Base-by-base conservation (phyloP, 2,329 filamentous ascomycete species). In the Ambrosiella beaveri region DNA sequence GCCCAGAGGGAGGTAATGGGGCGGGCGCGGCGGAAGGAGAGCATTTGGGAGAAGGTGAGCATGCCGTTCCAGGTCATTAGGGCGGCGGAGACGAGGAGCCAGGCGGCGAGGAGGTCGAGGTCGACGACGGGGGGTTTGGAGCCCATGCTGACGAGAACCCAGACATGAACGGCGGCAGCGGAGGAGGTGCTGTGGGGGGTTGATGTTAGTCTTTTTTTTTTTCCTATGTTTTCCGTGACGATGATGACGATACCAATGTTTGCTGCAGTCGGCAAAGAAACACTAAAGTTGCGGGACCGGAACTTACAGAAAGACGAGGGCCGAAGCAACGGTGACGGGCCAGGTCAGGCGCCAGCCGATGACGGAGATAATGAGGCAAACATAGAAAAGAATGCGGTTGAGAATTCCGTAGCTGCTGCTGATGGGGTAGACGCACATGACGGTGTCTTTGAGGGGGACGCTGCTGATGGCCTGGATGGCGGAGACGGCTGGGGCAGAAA, bases 351-450 rank as follows among this genome's bases (percentile, higher is more conserved):
- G 57, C 59, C 59, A 60, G 12, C 59, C 59, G 37, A 58, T 37
- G 44, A 60, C 44, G 12, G 59, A 47, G 44, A 60, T 60, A 12
- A 57, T 51, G 15, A 60, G 17, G 40, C 59, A 60, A 7, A 44
- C 17, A 41, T 60, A 60, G 41, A 60, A 35, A 50, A 60, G 52
- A 44, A 52, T 50, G 36, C 59, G 55, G 44, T 60, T 57, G 27
- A 60, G 44, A n/a, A 55, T 11, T 4, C 59, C 56, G 19, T 60
- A 60, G 44, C 54, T 49, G 50, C 55, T 41, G 51, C 59, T 60
- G 36, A 60, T 57, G 17, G 59, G 59, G 35, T 60, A 60, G 7
- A 60, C 59, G 47, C 59, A 60, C 55, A 60, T 60, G 37, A 60
- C 55, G 15, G 59, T 60, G n/a, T 60, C 40, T 11, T 57, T 39